phyloP scores from a whole-genome alignment of 1,284 basidiomycete genomes.

The Pseudomicrostroma phylloplanum region DNA sequence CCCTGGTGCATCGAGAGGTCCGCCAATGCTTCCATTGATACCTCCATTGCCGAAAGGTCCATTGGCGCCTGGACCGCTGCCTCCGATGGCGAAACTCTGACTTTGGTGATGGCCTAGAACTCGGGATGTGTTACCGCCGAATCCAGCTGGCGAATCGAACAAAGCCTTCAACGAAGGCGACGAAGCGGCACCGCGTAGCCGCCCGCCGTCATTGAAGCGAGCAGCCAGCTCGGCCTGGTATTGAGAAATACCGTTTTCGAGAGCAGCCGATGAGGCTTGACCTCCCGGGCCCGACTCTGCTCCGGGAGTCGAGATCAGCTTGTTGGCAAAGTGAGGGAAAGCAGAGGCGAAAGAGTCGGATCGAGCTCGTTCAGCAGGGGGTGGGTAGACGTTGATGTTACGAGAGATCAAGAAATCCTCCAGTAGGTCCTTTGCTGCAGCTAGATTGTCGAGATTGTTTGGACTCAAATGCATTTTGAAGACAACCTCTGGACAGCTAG shows the following conservation, averaged over 20 bases:
- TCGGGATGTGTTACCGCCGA: conserved; percentile 18
- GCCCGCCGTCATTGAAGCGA: conserved; percentile 21
- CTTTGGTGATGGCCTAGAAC: conserved; percentile 51
- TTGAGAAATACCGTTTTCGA: conserved; percentile 19
- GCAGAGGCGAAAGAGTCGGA: conserved; percentile 89
- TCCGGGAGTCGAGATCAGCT: conserved; percentile 57
- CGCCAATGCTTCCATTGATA: background rate
- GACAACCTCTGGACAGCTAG: conserved; percentile 61
- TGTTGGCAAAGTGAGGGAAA: conserved; percentile 94
- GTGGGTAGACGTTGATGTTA: conserved; percentile 57
- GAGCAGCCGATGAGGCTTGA: conserved; percentile 28
- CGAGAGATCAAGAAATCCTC: conserved; percentile 84
- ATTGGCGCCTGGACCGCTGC: background rate
- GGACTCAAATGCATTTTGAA: conserved; percentile 94
- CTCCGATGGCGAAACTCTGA: conserved; percentile 52
- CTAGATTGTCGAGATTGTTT: conserved; percentile 67
- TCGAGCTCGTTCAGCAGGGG: conserved; percentile 51
- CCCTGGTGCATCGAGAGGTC: too few relatives aligned
- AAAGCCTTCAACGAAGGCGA: conserved; percentile 91
- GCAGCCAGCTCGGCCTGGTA: conserved; percentile 46
- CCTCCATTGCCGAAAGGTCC: background rate
- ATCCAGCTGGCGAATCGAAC: conserved; percentile 58
- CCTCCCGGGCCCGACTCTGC: background rate
- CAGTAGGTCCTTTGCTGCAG: conserved; percentile 79
- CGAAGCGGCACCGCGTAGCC: conserved; percentile 74